phyloP scores from a whole-genome alignment of 306 rosid species.

The Cucumis hystrix region DNA sequence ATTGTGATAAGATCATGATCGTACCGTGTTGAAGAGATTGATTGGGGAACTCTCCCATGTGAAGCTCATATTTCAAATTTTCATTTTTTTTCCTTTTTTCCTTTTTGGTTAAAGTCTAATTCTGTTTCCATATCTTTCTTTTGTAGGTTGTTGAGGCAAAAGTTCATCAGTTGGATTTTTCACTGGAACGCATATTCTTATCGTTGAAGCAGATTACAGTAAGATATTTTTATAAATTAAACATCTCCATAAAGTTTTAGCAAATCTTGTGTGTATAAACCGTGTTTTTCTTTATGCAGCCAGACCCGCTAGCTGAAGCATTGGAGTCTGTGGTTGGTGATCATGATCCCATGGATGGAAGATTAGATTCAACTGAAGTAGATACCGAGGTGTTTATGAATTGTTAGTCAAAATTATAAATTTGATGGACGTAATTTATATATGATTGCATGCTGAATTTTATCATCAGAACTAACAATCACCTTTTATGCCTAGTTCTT shows the following conservation, averaged over 20 bases:
- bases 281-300: conserved; percentile 31
- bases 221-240: background rate
- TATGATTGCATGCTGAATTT: background rate
- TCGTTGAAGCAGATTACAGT: conserved; percentile 77
- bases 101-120: too few relatives aligned
- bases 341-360: conserved; percentile 40
- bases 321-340: conserved; percentile 76
- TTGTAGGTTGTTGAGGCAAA: conserved; percentile 69
- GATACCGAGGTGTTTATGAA: conserved; percentile 46
- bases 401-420: background rate
- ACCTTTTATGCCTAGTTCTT: background rate
- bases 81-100: background rate
- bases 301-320: conserved; percentile 72
- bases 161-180: conserved; percentile 67
- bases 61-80: background rate
- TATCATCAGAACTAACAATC: background rate
- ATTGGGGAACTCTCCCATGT: background rate
- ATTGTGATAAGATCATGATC: background rate
- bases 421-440: background rate
- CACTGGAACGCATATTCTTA: conserved; percentile 63
- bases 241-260: background rate
- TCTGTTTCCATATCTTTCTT: conserved; percentile 16
- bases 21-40: background rate
- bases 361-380: conserved; percentile 46
- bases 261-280: background rate